Evolutionary conservation across 225 moss, liverwort and hornwort genomes (phyloP), one percentile per base, ranked within the genome.

Genomic region (Rhytidiadelphus loreus): DNA sequence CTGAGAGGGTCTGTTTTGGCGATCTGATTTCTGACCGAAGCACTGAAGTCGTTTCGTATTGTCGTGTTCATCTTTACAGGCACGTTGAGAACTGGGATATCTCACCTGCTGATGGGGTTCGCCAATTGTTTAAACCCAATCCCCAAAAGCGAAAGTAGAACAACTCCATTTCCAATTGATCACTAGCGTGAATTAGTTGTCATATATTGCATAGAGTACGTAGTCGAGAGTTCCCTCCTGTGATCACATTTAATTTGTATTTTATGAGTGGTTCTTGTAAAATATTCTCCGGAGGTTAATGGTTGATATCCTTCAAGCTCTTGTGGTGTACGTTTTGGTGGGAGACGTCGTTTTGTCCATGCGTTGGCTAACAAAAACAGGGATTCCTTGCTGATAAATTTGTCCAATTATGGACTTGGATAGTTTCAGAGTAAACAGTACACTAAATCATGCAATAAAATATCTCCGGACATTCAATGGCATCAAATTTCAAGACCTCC

Each of bases 21-120:
- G 30, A 59, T 43, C 43, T 77, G 30, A 43, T 84, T 74, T 58
- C 23, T 46, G 56, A 52, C 33, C 48, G 50, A 77, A 81, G 20
- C 53, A 44, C 64, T 90, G 30, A 71, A 35, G 53, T 79, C 12
- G 20, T 82, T 89, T 76, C 14, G 24, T 82, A 88, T 79, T 81
- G 64, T 32, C 43, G 71, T 85, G 52, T 56, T 85, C 62, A 53
- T 77, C 63, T 88, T 81, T n/a, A 79, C 95, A 99, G 97, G 89
- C 97, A 99, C 77, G 92, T 99, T 35, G 98, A 99, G 87, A 94
- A 85, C 53, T 99, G 98, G 98, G 97, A 99, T 87, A 99, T 99
- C 71, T 97, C 98, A 76, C 98, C 97, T 62, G 93, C 94, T 78
- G 97, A 96, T 89, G 98, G 98, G 65, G 90, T 99, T 52, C 95